phyloP scores from a whole-genome alignment of 192 early-diverging fungal species.

The Mortierella claussenii region DNA sequence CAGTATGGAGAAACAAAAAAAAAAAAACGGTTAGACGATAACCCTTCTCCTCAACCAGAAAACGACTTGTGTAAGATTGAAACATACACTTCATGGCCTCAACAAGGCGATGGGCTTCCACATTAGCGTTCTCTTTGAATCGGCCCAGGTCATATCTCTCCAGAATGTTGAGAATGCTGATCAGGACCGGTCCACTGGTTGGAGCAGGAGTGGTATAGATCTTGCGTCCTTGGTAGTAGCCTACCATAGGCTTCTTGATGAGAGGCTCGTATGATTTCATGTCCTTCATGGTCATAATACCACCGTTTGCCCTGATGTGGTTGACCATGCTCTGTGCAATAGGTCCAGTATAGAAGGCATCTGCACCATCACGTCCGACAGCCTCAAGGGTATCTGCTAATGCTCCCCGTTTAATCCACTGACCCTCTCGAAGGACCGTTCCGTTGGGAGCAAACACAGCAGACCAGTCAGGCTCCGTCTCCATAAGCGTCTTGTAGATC shows the following conservation, averaged over 20 bases:
- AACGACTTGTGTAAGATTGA: too few relatives aligned
- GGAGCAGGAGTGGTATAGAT: conserved; percentile 67
- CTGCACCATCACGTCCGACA: conserved; percentile 69
- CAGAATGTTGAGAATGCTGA: conserved; percentile 87
- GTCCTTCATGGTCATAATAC: conserved; percentile 82
- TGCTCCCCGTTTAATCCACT: conserved; percentile 67
- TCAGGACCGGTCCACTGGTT: conserved; percentile 84
- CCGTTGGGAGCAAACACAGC: conserved; percentile 80
- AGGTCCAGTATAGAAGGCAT: conserved; percentile 65
- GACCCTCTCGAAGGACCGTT: conserved; percentile 70
- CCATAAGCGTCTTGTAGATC: conserved; percentile 18
- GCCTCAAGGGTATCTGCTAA: conserved; percentile 71
- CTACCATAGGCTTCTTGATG: conserved; percentile 66
- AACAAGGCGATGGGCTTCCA: conserved; percentile 84
- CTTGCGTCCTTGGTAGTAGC: conserved; percentile 83
- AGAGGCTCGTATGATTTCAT: conserved; percentile 73
- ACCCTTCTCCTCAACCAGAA: too few relatives aligned
- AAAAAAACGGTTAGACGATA: background rate
- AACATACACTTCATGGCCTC: conserved; percentile 84
- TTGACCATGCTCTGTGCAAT: conserved; percentile 78
- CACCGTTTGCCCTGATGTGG: conserved; percentile 70
- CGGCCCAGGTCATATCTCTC: conserved; percentile 80
- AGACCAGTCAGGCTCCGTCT: conserved; percentile 53
- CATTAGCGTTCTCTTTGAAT: conserved; percentile 62
- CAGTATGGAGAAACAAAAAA: background rate